Conservation (phyloP, 768 basidiomycete genomes). For the Hygrophorus pudorinus region DNA sequence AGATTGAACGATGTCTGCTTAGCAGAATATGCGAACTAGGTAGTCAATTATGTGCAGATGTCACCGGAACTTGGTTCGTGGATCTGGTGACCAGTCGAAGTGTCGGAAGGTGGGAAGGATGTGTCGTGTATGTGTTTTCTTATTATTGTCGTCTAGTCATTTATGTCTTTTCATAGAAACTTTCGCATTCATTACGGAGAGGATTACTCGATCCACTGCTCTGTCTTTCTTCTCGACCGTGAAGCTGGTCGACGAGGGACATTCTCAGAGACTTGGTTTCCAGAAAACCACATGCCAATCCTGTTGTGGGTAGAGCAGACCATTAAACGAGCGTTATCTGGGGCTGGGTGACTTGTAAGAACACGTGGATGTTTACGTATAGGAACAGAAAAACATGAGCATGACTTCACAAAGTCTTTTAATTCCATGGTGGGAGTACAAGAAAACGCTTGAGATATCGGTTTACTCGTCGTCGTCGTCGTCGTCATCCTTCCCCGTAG, state of each 20-base stretch:
- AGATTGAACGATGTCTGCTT: conserved; percentile 64
- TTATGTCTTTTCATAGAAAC: conserved; percentile 40
- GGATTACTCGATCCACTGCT: conserved; percentile 42
- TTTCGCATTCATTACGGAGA: conserved; percentile 49
- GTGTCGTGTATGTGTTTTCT: conserved; percentile 47
- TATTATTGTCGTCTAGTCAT: background rate
- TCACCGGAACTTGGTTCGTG: conserved; percentile 71
- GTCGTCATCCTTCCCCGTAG: conserved; percentile 43
- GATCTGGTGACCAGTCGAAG: conserved; percentile 48
- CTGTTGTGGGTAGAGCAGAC: conserved; percentile 46
- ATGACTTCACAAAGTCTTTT: background rate
- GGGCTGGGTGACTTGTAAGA: conserved; percentile 1
- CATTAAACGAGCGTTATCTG: conserved; percentile 29
- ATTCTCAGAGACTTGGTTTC: conserved; percentile 28
- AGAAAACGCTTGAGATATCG: background rate
- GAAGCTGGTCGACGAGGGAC: conserved; percentile 29
- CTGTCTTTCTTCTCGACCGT: conserved; percentile 44
- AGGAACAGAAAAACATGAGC: background rate
- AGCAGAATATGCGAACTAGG: conserved; percentile 63
- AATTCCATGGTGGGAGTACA: background rate
- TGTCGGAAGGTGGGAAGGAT: conserved; percentile 75
- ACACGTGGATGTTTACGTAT: background rate
- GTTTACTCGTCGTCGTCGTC: conserved; percentile 59
- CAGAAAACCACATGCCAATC: conserved; percentile 24
- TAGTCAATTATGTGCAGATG: conserved; percentile 35